phyloP scores from a whole-genome alignment of 257 asterid genomes.

The Rhazya stricta region DNA sequence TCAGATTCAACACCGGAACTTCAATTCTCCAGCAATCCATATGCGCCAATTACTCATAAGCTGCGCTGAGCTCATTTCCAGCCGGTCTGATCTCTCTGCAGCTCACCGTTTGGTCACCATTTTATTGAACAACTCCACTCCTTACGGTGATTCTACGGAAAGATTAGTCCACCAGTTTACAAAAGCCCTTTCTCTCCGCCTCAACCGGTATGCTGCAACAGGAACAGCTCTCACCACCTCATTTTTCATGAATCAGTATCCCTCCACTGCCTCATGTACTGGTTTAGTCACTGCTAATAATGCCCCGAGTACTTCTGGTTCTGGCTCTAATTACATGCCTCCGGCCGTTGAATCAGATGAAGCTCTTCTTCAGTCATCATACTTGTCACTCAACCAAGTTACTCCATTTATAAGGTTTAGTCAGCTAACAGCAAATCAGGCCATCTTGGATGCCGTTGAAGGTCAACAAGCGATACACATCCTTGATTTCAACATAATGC shows the following conservation, averaged over 20 bases:
- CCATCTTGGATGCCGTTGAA: conserved; percentile 70
- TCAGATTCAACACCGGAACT: conserved; percentile 15
- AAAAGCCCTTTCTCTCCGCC: conserved; percentile 66
- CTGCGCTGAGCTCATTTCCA: conserved; percentile 75
- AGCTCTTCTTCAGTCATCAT: conserved; percentile 61
- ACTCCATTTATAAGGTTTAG: conserved; percentile 79
- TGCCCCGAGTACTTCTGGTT: neutral
- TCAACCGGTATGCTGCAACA: conserved; percentile 29
- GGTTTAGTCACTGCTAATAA: neutral
- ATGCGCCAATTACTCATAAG: conserved; percentile 80
- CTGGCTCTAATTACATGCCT: neutral
- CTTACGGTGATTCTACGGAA: conserved; percentile 84
- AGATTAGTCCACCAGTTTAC: conserved; percentile 80
- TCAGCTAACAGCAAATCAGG: conserved; percentile 92
- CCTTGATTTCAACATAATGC: conserved; percentile 87
- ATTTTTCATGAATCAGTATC: conserved; percentile 3
- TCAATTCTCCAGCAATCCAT: conserved; percentile 46
- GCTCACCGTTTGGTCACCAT: conserved; percentile 65
- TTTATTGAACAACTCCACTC: conserved; percentile 55
- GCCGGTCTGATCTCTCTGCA: conserved; percentile 62
- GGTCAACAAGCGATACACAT: conserved; percentile 69
- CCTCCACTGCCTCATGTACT: neutral
- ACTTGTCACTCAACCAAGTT: conserved; percentile 69
- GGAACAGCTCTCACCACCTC: conserved; percentile 18
- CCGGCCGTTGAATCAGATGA: conserved; percentile 21